Evolutionary conservation across 345 rosid genomes (phyloP), one percentile per base, ranked within the genome.

Genomic region (Theobroma cacao): DNA sequence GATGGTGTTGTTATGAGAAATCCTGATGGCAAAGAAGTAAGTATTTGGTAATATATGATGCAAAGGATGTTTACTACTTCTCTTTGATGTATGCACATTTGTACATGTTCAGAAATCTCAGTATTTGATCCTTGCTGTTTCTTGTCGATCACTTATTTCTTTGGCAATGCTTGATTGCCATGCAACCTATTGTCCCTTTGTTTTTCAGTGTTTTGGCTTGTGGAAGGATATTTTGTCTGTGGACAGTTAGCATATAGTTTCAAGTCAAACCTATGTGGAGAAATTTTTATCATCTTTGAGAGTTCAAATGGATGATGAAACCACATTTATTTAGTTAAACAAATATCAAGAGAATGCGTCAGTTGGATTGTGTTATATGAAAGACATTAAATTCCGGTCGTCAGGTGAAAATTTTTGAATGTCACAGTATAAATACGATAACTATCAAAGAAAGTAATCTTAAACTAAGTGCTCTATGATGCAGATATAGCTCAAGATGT

Each of bases 1-100:
- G 99, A 97, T 87, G 99, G 99, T 75, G 99, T 97, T 81, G 99
- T 97, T 56, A 90, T 94, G 98, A 92, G 99, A 83, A 94, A 97
- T 81, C 91, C 90, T 40, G 98, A 94, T 83, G 99, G 98, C 59
- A 97, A 97, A 87, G 99, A 97, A 85, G 99, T 94, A 90, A 85
- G 93, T 88, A 17, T 75, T 55, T 66, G 7, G 40, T 75, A 30
- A 20, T 11, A 30, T 47, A 60, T 20, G 34, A 62, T 62, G 59
- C 55, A 62, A 18, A 50, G 18, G 28, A 30, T 71, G 15, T 50
- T 33, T 50, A 9, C 28, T 75, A 40, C 47, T 79, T 47, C 53
- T 77, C 63, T 64, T 63, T 80, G 22, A 41, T 62, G 81, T 24
- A 26, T 66, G 71, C 71, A 33, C 68, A 28, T 70, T 26, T 80